A percentile compares a stretch with the other conserved stretches of the same genome.
Evolutionary conservation across 805 yeast species (phyloP).

Genomic region (Candida multigemmis): DNA sequence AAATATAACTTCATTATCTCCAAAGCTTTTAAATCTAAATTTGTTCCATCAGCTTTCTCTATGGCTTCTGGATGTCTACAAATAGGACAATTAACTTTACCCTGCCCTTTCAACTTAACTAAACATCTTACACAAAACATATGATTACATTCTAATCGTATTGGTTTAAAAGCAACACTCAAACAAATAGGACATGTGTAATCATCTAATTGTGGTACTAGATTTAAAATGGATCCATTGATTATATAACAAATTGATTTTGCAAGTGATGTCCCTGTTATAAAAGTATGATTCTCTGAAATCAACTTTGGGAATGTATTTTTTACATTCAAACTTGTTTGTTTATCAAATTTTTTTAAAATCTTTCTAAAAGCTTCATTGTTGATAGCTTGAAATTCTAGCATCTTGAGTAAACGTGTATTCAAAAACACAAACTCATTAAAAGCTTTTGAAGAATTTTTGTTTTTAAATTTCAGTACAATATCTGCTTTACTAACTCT

Average conservation of each 20-base stretch:
- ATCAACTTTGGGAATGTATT: constrained; percentile 36
- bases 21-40: constrained; percentile 48
- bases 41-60: constrained; percentile 46
- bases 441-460: constrained; percentile 36
- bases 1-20: constrained; percentile 48
- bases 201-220: constrained; percentile 70
- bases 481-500: constrained; percentile 29
- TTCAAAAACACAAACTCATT: constrained; percentile 45
- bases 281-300: constrained; percentile 30
- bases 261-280: constrained; percentile 41
- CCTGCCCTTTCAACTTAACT: constrained; percentile 54
- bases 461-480: constrained; percentile 35
- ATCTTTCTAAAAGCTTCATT: constrained; percentile 58
- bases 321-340: constrained; percentile 46
- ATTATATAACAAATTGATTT: constrained; percentile 48
- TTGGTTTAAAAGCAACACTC: constrained; percentile 65
- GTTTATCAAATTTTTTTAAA: constrained; percentile 68
- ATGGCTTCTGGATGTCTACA: constrained; percentile 50
- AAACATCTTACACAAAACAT: constrained; percentile 67
- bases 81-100: constrained; percentile 57
- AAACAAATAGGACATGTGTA: constrained; percentile 69
- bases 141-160: constrained; percentile 54
- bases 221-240: constrained; percentile 40
- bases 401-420: constrained; percentile 42
- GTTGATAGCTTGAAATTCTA: constrained; percentile 55